Percentiles rank a stretch among this genome's conserved stretches.
Conservation (phyloP, 176 grass and related monocot genomes). For the Musa itinerans region DNA sequence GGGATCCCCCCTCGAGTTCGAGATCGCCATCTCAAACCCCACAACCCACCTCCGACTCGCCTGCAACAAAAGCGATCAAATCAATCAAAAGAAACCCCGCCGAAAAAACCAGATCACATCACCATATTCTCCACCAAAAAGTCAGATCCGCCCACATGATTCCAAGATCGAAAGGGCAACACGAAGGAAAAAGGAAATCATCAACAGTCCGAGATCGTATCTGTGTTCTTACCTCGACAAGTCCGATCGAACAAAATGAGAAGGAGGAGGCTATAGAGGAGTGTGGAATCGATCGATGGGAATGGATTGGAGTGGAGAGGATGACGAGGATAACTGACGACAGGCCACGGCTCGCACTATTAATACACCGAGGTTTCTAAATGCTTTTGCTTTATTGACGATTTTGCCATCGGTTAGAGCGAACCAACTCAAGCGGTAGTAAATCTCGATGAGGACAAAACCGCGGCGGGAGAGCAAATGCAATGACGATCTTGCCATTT, state of each 20-base stretch:
- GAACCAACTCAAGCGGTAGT: no score
- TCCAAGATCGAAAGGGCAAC: not conserved
- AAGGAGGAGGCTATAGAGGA: no score
- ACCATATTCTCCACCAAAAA: not conserved
- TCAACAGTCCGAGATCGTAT: not conserved
- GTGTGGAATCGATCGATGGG: no score
- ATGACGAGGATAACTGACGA: no score
- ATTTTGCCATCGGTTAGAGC: no score
- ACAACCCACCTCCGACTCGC: not conserved
- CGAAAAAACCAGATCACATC: not conserved
- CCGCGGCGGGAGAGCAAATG: no score
- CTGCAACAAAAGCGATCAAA: not conserved
- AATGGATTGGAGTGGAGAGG: no score
- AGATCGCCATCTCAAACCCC: constrained; percentile 29
- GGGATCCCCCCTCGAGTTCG: constrained; percentile 32
- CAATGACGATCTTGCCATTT: no score
- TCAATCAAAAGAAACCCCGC: not conserved
- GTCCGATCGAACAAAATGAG: not conserved
- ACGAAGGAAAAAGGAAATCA: not conserved
- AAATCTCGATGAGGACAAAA: no score
- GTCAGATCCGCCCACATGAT: not conserved
- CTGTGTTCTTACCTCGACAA: not conserved
- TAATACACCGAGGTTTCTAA: no score
- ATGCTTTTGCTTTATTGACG: no score
- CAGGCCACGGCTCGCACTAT: no score